Percentiles rank a stretch among this genome's conserved stretches.
Evolutionary conservation across 345 rosid species (phyloP).

Genomic region (Eucalyptus brandiana): DNA sequence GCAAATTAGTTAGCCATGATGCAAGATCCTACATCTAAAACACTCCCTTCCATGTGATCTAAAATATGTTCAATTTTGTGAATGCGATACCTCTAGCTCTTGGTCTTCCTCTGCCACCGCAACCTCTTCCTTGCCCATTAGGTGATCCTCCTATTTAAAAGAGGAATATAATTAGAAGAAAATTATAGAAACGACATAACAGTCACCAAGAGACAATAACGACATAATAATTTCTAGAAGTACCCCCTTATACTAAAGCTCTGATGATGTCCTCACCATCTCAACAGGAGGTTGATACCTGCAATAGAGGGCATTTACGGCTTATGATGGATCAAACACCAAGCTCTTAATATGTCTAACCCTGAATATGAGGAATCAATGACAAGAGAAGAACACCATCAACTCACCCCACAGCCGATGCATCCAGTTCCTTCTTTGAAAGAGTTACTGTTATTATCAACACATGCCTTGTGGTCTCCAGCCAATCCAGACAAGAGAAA

Average conservation of each 20-base stretch:
- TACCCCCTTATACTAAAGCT: slow-evolving; percentile 54
- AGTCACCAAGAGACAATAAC: not conserved
- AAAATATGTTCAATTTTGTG: not conserved
- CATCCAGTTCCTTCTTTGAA: slow-evolving; percentile 54
- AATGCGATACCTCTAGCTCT: not conserved
- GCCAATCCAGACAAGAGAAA: slow-evolving; percentile 14
- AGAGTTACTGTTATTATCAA: slow-evolving; percentile 81
- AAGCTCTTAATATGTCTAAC: not conserved
- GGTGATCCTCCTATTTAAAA: slow-evolving; percentile 50
- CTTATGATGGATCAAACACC: not conserved
- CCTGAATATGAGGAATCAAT: not conserved
- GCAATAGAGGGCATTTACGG: not conserved
- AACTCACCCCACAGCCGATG: slow-evolving; percentile 64
- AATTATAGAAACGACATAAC: not conserved
- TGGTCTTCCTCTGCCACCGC: slow-evolving; percentile 53
- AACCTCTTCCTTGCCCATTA: slow-evolving; percentile 48
- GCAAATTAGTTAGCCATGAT: not conserved
- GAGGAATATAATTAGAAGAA: not conserved
- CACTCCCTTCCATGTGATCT: not conserved
- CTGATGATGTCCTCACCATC: slow-evolving; percentile 28
- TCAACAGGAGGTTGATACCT: slow-evolving; percentile 65
- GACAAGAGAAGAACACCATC: not conserved
- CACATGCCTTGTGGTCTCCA: slow-evolving; percentile 96
- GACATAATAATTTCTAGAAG: not conserved
- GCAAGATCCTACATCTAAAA: not conserved